phyloP scores from a whole-genome alignment of 148 eudicot species.

The Rhododendron griersonianum region DNA sequence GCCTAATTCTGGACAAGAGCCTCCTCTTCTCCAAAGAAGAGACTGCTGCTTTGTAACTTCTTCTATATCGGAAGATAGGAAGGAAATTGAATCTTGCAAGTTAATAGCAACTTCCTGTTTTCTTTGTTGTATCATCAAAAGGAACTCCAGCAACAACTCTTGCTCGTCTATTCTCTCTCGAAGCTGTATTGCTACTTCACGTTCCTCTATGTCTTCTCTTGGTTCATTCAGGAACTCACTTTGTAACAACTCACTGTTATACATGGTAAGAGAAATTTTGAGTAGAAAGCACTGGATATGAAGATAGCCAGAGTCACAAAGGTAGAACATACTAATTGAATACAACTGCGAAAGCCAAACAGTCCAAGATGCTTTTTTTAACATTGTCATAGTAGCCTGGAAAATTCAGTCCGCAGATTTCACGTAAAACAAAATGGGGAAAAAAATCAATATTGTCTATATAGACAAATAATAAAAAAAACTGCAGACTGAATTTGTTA shows the following conservation, averaged over 20 bases:
- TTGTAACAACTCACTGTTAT: conserved; percentile 76
- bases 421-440: neutral
- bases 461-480: neutral
- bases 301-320: neutral
- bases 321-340: conserved; percentile 7
- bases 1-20: conserved; percentile 25
- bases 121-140: conserved; percentile 50
- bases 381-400: neutral
- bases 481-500: neutral
- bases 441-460: neutral
- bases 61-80: conserved; percentile 75
- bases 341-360: neutral
- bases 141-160: conserved; percentile 77
- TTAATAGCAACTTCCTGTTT: conserved; percentile 70
- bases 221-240: conserved; percentile 84
- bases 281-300: neutral
- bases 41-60: conserved; percentile 61
- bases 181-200: conserved; percentile 78
- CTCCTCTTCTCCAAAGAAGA: conserved; percentile 40
- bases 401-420: neutral
- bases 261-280: neutral
- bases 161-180: conserved; percentile 82
- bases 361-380: neutral
- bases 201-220: conserved; percentile 64
- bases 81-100: conserved; percentile 63